A percentile compares a stretch with the other conserved stretches of the same genome.
Evolutionary conservation across 2,329 filamentous ascomycete species (phyloP).

Genomic region (Beauveria scarabaeidicola): DNA sequence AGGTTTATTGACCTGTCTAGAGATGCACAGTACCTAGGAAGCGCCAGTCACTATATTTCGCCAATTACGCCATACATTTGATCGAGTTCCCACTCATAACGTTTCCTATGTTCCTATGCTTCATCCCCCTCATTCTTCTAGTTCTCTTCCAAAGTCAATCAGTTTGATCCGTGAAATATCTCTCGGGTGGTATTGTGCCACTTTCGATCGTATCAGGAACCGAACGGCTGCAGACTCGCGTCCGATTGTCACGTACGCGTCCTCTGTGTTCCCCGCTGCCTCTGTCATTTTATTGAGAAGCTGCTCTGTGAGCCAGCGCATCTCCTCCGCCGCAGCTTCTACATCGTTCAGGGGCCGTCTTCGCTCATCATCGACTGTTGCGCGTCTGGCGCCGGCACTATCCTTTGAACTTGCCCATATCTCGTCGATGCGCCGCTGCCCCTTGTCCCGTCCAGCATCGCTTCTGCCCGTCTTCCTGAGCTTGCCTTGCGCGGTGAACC

Average conservation of each 20-base stretch:
- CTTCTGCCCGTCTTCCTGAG: conserved; percentile 33
- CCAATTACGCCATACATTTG: no score
- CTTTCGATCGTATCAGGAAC: conserved; percentile 56
- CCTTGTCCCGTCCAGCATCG: conserved; percentile 36
- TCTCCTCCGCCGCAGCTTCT: conserved; percentile 44
- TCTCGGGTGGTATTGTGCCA: conserved; percentile 56
- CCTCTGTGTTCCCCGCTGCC: conserved; percentile 44
- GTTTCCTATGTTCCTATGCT: no score
- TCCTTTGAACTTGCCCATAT: conserved; percentile 42
- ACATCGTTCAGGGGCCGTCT: conserved; percentile 35
- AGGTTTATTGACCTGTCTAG: no score
- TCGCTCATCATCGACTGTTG: not conserved
- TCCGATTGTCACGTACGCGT: conserved; percentile 49
- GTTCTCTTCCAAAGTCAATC: conserved; percentile 55
- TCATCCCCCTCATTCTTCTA: conserved; percentile 39
- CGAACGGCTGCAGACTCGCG: conserved; percentile 55
- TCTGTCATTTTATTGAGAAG: conserved; percentile 51
- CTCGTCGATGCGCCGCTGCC: conserved; percentile 54
- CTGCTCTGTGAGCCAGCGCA: conserved; percentile 51
- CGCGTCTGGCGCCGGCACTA: conserved; percentile 14
- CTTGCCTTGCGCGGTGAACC: conserved; percentile 53
- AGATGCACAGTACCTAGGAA: no score
- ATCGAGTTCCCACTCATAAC: no score
- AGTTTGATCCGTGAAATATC: conserved; percentile 52
- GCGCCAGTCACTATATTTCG: no score